Evolutionary conservation across 768 basidiomycete genomes (phyloP).

Genomic region (Russula dissimulans): DNA sequence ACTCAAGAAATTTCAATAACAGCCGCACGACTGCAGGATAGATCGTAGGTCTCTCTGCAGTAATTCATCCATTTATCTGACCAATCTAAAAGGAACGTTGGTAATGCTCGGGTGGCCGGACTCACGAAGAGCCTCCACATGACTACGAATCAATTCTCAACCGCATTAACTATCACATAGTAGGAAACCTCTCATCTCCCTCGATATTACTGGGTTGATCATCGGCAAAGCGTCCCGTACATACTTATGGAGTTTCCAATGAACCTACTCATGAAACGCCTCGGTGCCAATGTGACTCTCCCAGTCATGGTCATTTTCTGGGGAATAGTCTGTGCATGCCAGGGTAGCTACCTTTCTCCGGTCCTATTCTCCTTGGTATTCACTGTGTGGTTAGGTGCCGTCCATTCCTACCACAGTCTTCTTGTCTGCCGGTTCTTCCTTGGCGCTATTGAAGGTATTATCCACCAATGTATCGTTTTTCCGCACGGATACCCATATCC

Average conservation of each 20-base stretch:
- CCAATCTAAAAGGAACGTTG: conserved; percentile 19
- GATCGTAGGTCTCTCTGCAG: conserved; percentile 11
- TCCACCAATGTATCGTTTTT: no score
- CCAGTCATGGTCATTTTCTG: conserved; percentile 56
- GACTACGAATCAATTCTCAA: conserved; percentile 24
- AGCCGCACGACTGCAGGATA: conserved; percentile 4
- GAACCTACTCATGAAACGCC: conserved; percentile 28
- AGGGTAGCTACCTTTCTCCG: conserved; percentile 33
- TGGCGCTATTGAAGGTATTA: conserved; percentile 50
- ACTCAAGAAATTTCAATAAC: not conserved
- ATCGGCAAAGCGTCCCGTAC: conserved; percentile 22
- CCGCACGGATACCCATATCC: not conserved
- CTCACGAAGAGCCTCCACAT: conserved; percentile 27
- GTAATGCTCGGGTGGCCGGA: conserved; percentile 28
- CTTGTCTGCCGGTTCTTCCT: conserved; percentile 39
- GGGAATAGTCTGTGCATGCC: conserved; percentile 55
- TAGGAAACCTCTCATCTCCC: not conserved
- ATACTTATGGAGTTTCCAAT: conserved; percentile 23
- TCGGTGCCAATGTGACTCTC: conserved; percentile 50
- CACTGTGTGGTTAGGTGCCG: conserved; percentile 30
- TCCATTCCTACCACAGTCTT: conserved; percentile 43
- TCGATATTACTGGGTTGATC: conserved; percentile 8
- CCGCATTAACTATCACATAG: conserved; percentile 17
- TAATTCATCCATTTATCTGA: not conserved
- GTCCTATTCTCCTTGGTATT: not conserved